These are phyloP conservation scores for Diaporthe sp. DNA, from an alignment of 2,329 filamentous ascomycete species.

Conservation along the genomic window DNA sequence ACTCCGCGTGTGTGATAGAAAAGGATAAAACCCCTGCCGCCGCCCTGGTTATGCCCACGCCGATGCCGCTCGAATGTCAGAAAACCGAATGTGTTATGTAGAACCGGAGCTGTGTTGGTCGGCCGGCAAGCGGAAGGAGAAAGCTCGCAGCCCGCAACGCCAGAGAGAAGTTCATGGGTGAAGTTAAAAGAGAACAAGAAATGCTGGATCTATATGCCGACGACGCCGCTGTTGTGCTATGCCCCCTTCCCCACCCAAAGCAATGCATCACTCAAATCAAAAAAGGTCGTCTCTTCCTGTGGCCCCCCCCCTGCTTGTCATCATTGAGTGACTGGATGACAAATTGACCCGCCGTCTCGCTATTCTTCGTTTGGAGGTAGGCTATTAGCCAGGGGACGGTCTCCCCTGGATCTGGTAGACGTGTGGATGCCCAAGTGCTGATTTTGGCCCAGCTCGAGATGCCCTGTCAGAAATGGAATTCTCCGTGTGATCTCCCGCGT, in stretches of 20 bases:
- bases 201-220: slow-evolving; percentile 33
- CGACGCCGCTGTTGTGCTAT: slow-evolving; percentile 33
- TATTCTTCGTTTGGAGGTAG: not conserved
- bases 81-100: slow-evolving; percentile 7
- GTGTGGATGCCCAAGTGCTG: not conserved
- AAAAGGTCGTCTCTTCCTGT: not conserved
- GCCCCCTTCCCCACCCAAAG: not conserved
- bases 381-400: not conserved
- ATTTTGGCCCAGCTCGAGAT: not conserved
- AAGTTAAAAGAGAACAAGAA: not conserved
- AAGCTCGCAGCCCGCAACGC: not conserved
- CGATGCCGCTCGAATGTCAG: slow-evolving; percentile 22
- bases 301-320: too few relatives aligned
- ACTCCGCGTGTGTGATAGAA: slow-evolving; percentile 5
- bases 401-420: not conserved
- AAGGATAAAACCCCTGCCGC: not conserved
- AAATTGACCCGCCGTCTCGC: not conserved
- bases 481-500: not conserved
- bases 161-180: not conserved
- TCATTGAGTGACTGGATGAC: not conserved
- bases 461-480: not conserved
- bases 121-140: not conserved
- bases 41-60: slow-evolving; percentile 6
- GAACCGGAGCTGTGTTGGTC: not conserved
- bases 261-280: not conserved